phyloP scores from a whole-genome alignment of 495 filamentous ascomycete genomes.

The Aspergillus bertholletiae region DNA sequence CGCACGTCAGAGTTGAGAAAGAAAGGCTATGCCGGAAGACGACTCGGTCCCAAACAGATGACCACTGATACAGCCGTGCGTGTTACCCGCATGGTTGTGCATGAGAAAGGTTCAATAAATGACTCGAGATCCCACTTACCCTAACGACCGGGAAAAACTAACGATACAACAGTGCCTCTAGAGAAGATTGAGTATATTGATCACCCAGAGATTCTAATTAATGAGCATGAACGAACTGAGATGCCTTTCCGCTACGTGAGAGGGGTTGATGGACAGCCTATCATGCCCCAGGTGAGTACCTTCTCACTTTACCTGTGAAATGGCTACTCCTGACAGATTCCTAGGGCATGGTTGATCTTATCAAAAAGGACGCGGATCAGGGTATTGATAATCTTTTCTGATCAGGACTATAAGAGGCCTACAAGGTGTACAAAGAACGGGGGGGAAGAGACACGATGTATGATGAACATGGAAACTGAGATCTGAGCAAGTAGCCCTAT shows the following conservation, averaged over 20 bases:
- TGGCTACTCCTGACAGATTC: background rate
- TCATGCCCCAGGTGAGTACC: slow-evolving; percentile 80
- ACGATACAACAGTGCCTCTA: slow-evolving; percentile 54
- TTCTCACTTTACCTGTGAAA: background rate
- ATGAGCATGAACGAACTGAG: slow-evolving; percentile 85
- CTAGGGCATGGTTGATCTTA: slow-evolving; percentile 91
- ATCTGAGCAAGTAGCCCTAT: no score
- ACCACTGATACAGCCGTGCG: slow-evolving; percentile 96
- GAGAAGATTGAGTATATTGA: slow-evolving; percentile 77
- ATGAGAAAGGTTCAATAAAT: slow-evolving; percentile 62
- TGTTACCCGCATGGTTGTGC: slow-evolving; percentile 84
- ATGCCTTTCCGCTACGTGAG: slow-evolving; percentile 98
- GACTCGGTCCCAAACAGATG: slow-evolving; percentile 93
- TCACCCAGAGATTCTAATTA: slow-evolving; percentile 82
- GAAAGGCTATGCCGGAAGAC: slow-evolving; percentile 85
- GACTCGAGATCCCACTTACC: background rate
- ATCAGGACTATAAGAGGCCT: no score
- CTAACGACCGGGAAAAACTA: background rate
- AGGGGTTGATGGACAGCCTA: slow-evolving; percentile 65
- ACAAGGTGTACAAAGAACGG: no score
- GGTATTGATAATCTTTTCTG: slow-evolving; percentile 82
- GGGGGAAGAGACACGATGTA: no score
- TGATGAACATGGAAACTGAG: no score
- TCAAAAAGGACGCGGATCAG: slow-evolving; percentile 92
- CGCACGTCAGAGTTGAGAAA: slow-evolving; percentile 88